phyloP scores from a whole-genome alignment of 306 rosid genomes.

The Senna tora region DNA sequence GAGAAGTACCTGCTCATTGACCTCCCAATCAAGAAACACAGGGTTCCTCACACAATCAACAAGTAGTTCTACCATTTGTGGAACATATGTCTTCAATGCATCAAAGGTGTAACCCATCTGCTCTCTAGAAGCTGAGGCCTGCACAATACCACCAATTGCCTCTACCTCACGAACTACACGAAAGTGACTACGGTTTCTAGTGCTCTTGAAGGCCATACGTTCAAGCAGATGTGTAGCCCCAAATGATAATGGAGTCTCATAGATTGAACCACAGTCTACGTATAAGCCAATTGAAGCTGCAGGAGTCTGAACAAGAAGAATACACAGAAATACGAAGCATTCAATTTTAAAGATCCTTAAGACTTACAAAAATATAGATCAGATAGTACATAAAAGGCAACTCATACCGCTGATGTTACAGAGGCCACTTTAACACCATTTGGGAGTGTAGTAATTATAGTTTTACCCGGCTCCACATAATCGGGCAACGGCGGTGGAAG shows the following conservation, averaged over 20 bases:
- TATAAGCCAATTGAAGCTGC: slow-evolving; percentile 84
- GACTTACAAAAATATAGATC: not conserved
- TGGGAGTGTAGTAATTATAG: slow-evolving; percentile 71
- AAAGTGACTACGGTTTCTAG: slow-evolving; percentile 80
- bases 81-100: slow-evolving; percentile 86
- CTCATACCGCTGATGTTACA: slow-evolving; percentile 64
- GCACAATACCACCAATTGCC: slow-evolving; percentile 92
- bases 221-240: slow-evolving; percentile 85
- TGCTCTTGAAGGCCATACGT: slow-evolving; percentile 90
- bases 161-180: slow-evolving; percentile 88
- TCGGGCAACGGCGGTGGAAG: slow-evolving; percentile 85
- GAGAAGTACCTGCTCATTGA: slow-evolving; percentile 79
- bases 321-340: not conserved
- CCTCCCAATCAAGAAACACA: slow-evolving; percentile 91
- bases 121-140: slow-evolving; percentile 87
- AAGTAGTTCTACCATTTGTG: slow-evolving; percentile 94
- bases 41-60: slow-evolving; percentile 81
- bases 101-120: slow-evolving; percentile 93
- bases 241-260: slow-evolving; percentile 74
- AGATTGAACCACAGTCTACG: slow-evolving; percentile 76
- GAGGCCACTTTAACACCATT: slow-evolving; percentile 89
- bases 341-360: not conserved
- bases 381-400: slow-evolving; percentile 11
- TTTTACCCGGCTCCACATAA: slow-evolving; percentile 63
- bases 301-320: slow-evolving; percentile 60